These are phyloP conservation scores for Mycogone perniciosa DNA, from an alignment of 2,329 filamentous ascomycete species.

Conservation along the genomic window DNA sequence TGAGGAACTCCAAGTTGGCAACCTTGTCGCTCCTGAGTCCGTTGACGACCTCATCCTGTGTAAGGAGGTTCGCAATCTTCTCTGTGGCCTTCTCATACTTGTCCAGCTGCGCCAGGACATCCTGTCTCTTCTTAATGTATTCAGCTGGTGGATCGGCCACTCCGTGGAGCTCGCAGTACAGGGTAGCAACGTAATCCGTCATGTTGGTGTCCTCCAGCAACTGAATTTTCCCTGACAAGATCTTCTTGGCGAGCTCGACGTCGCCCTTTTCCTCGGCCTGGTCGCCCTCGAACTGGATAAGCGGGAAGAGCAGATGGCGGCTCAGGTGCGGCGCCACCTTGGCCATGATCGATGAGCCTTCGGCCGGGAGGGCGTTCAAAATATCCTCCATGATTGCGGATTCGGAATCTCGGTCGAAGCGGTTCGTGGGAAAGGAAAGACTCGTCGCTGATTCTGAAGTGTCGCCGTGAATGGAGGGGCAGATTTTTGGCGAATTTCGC, in stretches of 20 bases:
- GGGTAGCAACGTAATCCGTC: constrained; percentile 91
- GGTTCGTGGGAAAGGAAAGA: not conserved
- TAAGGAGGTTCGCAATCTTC: constrained; percentile 82
- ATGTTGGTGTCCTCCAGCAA: constrained; percentile 97
- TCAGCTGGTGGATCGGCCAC: constrained; percentile 73
- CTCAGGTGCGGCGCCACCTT: constrained; percentile 89
- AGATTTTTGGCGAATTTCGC: constrained; percentile 38
- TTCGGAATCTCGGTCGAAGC: not conserved
- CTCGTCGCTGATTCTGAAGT: constrained; percentile 17
- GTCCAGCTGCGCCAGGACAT: constrained; percentile 76
- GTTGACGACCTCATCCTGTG: constrained; percentile 81
- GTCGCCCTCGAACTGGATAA: constrained; percentile 84
- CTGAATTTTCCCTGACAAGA: constrained; percentile 83
- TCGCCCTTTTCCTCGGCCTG: constrained; percentile 71
- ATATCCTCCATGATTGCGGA: constrained; percentile 32
- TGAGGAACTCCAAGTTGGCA: constrained; percentile 95
- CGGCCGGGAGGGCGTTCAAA: constrained; percentile 50
- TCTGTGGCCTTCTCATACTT: constrained; percentile 79
- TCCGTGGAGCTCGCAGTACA: constrained; percentile 84
- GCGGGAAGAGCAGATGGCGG: constrained; percentile 91
- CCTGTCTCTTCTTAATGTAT: constrained; percentile 82
- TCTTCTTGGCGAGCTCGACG: constrained; percentile 54
- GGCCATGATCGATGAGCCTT: constrained; percentile 74
- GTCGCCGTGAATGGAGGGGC: constrained; percentile 31
- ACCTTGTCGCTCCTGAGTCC: constrained; percentile 95